Percentiles rank a stretch among this genome's conserved stretches.
Conservation (phyloP, 352 stramenopile genomes). For the Peronospora belbahrii region DNA sequence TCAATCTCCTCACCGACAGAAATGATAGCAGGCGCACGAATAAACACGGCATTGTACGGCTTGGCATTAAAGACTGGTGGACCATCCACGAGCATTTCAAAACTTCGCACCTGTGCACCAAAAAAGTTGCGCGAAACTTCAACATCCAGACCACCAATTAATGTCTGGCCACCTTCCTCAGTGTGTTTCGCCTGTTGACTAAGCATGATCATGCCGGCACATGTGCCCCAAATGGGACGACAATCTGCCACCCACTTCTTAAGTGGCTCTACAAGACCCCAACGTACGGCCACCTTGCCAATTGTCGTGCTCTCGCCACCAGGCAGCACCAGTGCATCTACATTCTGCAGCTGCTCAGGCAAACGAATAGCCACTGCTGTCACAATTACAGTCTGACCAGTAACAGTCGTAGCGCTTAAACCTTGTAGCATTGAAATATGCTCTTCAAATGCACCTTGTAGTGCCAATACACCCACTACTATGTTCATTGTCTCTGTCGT, state of each 20-base stretch:
- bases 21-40: constrained; percentile 94
- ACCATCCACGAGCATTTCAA: constrained; percentile 57
- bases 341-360: constrained; percentile 60
- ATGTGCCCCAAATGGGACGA: constrained; percentile 93
- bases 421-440: constrained; percentile 82
- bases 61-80: constrained; percentile 43
- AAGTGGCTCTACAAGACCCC: constrained; percentile 68
- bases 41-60: constrained; percentile 94
- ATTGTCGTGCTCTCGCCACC: constrained; percentile 96
- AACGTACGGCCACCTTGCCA: constrained; percentile 83
- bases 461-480: constrained; percentile 80
- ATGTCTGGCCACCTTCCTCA: constrained; percentile 88
- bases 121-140: constrained; percentile 97
- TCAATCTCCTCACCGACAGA: constrained; percentile 84
- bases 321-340: constrained; percentile 91
- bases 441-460: constrained; percentile 90
- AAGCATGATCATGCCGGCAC: constrained; percentile 96
- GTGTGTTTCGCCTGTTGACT: constrained; percentile 65
- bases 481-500: constrained; percentile 29
- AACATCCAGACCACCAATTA: constrained; percentile 93
- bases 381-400: constrained; percentile 31
- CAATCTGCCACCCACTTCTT: constrained; percentile 66
- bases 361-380: constrained; percentile 68
- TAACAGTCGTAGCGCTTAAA: constrained; percentile 17
- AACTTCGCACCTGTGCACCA: constrained; percentile 87